Evolutionary conservation across 352 stramenopile species (phyloP).

Genomic region (Hyaloperonospora brassicae): DNA sequence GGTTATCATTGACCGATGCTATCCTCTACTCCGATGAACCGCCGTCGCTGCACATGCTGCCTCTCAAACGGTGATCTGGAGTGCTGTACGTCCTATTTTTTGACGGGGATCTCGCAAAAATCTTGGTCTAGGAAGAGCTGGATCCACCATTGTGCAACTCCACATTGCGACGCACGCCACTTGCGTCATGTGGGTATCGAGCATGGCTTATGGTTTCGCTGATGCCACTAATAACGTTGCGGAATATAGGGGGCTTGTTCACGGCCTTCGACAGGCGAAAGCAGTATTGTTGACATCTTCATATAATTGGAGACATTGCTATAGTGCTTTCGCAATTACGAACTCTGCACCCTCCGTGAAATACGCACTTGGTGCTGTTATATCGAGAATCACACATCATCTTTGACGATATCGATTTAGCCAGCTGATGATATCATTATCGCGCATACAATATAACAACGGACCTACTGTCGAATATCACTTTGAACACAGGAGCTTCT

Average conservation of each 20-base stretch:
- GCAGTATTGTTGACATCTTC: no score
- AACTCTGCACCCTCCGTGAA: neutral
- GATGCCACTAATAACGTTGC: no score
- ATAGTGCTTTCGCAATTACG: neutral
- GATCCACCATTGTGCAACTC: neutral
- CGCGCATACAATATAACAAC: neutral
- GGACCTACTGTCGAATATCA: neutral
- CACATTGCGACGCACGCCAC: neutral
- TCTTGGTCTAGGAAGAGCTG: neutral
- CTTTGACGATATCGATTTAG: neutral
- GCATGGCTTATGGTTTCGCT: no score
- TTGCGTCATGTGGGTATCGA: neutral
- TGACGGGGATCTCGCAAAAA: neutral
- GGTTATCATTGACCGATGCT: no score
- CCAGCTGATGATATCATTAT: neutral
- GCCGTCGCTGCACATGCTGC: neutral
- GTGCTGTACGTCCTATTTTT: conserved; percentile 5
- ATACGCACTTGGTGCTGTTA: neutral
- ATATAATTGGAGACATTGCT: no score
- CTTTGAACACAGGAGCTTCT: neutral
- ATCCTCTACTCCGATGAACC: no score
- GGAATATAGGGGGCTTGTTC: neutral
- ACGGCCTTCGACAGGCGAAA: no score
- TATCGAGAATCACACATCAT: neutral
- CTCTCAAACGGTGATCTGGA: neutral